Base-by-base conservation (phyloP, 2,329 filamentous ascomycete species). In the Alternaria metachromatica region DNA sequence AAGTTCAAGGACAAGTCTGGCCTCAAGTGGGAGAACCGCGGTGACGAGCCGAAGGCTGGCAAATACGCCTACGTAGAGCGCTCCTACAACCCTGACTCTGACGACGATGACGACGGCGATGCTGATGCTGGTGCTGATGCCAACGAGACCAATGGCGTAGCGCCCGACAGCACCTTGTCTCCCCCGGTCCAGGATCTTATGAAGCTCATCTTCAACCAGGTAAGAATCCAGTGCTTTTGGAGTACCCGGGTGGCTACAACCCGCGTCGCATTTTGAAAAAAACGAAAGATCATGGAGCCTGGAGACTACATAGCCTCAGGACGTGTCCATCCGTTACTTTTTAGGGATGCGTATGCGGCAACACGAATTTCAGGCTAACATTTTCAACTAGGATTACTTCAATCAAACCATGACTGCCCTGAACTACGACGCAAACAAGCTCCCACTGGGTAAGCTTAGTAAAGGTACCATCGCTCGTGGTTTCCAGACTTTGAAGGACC, bases 371-470 rank as follows among this genome's bases (percentile, higher is more conserved):
- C 20, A 20, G 23, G 49, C 60, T 62, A 18, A 62, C 18, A 5
- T 15, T 11, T 15, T 15, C 11, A 37, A 37, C 5, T 9, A 62
- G 61, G 77, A 89, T 21, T 90, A 90, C 75, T 93, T 96, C 78
- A 83, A 87, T 21, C 85, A 85, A 9, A 87, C 88, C 37, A 91
- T 93, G 89, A 77, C 80, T 2, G 83, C 86, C 2, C 83, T 93
- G 68, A 91, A 92, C 68, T 93, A 93, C 70, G 90, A 93, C 69
- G 84, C 87, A 10, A 84, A 90, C 67, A 96, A 96, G 78, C 83
- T 97, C 44, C 93, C 93, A 0, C 83, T 97, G 1, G 94, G 93
- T 5, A 96, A 96, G 76, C 85, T 97, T 23, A 93, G 92, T 83
- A 93, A 94, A 73, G 82, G 86, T 12, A 96, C 92, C 20, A 90